These are phyloP conservation scores for Cytospora paraplurivora DNA, from an alignment of 2,329 filamentous ascomycete species.

Conservation along the genomic window DNA sequence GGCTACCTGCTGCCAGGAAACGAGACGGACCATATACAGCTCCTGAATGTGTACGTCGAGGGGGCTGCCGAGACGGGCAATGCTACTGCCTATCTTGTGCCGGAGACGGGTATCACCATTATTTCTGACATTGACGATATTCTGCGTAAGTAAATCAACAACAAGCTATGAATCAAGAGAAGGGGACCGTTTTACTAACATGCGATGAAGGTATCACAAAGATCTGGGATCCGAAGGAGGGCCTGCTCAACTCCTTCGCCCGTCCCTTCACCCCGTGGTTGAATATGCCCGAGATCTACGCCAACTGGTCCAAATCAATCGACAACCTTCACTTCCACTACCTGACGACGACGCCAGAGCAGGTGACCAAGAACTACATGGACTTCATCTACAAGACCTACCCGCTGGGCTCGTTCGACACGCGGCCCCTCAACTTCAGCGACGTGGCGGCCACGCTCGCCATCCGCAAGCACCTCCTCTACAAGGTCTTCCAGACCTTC, in stretches of 20 bases:
- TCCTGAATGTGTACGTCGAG: conserved; percentile 67
- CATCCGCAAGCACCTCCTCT: conserved; percentile 69
- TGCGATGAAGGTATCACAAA: conserved; percentile 60
- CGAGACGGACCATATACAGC: conserved; percentile 64
- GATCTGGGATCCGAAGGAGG: conserved; percentile 75
- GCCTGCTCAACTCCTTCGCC: conserved; percentile 76
- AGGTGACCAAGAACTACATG: conserved; percentile 78
- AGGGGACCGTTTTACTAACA: background rate
- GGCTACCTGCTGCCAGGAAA: conserved; percentile 63
- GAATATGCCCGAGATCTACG: conserved; percentile 79
- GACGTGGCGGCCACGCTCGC: conserved; percentile 70
- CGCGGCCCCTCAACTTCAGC: conserved; percentile 77
- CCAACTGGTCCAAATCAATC: conserved; percentile 70
- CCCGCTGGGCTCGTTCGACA: conserved; percentile 76
- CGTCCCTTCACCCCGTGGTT: conserved; percentile 70
- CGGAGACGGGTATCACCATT: conserved; percentile 68
- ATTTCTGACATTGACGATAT: conserved; percentile 82
- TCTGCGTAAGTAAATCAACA: conserved; percentile 50
- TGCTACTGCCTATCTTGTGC: conserved; percentile 75
- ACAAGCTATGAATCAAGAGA: background rate
- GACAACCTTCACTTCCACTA: conserved; percentile 78
- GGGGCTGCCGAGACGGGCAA: conserved; percentile 66
- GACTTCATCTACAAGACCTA: conserved; percentile 78
- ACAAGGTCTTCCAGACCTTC: conserved; percentile 74
- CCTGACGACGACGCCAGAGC: conserved; percentile 78